Evolutionary conservation across 495 filamentous ascomycete genomes (phyloP), one percentile per base, ranked within the genome.

Genomic region (Rostrohypoxylon terebratum): DNA sequence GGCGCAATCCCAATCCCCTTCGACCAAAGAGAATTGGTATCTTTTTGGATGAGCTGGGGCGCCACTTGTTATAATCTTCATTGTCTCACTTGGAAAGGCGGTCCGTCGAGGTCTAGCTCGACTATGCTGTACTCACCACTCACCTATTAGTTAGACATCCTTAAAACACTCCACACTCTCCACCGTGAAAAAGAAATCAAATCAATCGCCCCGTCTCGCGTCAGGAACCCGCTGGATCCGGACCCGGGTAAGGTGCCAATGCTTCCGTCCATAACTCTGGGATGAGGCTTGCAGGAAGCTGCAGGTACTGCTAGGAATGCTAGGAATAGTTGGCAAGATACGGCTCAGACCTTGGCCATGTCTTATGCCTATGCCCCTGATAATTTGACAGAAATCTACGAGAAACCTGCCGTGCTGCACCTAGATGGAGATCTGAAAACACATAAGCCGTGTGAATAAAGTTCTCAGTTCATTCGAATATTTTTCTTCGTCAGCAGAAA

Each of bases 401-500:
- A 54, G 54, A 59, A 63, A 38, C 18, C 47, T 42, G 55, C 21
- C 38, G 40, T 31, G 48, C 33, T 36, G 40, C 28, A 31, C 60
- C 65, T 54, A 60, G 38, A 16, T 13, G 61, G 31, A 16, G 5
- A 18, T 11, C 16, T 58, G 54, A 10, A 36, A 63, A 62, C 33
- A 44, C 31, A 59, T 18, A 44, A 55, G 61, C 44, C 10, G 31
- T 36, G 40, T 28, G 33, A 58, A 58, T n/a, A 54, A 36, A 10
- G 23, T 51, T 18, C 28, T 47, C 51, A 54, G 65, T 42, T 65
- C 53, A 69, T 73, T 38, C 36, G 31, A 21, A 13, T 25, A 61
- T 33, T 23, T 33, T 23, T 44, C 51, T 63, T 50, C 34, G 20
- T 51, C 28, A 67, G 51, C 44, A 63, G 42, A 31, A 2, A 18